Base-by-base conservation (phyloP, 352 stramenopile genomes). In the Pythium monospermum region DNA sequence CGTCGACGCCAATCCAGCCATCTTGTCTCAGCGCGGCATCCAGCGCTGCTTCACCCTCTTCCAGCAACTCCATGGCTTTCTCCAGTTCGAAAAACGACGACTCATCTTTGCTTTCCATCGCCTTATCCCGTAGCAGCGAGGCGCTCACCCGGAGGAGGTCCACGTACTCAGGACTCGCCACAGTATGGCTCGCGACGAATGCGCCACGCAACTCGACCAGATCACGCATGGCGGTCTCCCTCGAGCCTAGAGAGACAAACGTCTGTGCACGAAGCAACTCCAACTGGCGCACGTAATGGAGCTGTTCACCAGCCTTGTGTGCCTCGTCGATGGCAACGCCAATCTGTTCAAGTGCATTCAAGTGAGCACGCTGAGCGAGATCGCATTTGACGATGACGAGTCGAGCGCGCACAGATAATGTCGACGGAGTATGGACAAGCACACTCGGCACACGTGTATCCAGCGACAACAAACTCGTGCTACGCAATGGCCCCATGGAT, bases 1-100 rank as follows among this genome's bases (percentile, higher is more conserved):
- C 32, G 15, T 64, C n/a, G 2, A 72, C 52, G 3, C 80, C 76
- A 27, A 84, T 71, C 80, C 80, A 91, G 12, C 80, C 80, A 48
- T 83, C 66, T 11, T 68, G 65, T 26, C 69, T 53, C 26, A 91
- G 49, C 28, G 85, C 13, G 1, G 19, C 25, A 50, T 85, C 72
- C 23, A 91, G 26, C 5, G 67, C 50, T 1, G n/a, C 33, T 49
- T 83, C 63, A 1, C 73, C 77, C 56, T 81, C 64, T 10, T 53
- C 43, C 2, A 69, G 48, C 18, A 61, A 36, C 1, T 7, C 26
- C 15, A 58, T 27, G 0, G 27, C 32, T 13, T 38, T 44, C 23
- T 38, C 15, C 23, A 38, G 6, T 11, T 39, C 23, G 22, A 61
- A 25, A 12, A 19, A 35, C 3, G 22, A 3, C 4, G 37, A 12